These are phyloP conservation scores for Trypanosoma congolense DNA, from an alignment of 208 protist species.

Conservation along the genomic window DNA sequence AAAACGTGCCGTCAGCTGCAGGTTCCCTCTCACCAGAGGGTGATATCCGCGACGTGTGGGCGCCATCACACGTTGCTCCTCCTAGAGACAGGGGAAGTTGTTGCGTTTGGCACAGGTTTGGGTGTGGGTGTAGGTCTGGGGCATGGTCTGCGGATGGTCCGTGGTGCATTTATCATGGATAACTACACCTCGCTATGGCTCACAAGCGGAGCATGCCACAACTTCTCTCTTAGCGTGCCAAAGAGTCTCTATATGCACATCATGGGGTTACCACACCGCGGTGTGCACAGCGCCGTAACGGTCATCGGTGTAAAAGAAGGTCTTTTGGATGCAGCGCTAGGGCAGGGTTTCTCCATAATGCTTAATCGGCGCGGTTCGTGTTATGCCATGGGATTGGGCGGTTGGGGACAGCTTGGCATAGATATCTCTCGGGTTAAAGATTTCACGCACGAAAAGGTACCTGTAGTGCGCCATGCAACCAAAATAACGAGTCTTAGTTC, in stretches of 20 bases:
- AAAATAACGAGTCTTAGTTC: conserved; percentile 56
- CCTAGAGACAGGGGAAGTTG: conserved; percentile 51
- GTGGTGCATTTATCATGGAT: conserved; percentile 51
- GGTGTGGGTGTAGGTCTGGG: conserved; percentile 57
- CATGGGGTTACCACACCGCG: conserved; percentile 61
- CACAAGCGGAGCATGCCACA: conserved; percentile 46
- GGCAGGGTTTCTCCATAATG: conserved; percentile 71
- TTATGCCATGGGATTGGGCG: conserved; percentile 68
- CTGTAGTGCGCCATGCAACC: conserved; percentile 59
- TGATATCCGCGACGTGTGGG: conserved; percentile 62
- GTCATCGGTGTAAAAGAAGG: conserved; percentile 57
- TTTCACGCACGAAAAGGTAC: conserved; percentile 54
- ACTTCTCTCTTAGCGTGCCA: conserved; percentile 57
- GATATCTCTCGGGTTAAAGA: conserved; percentile 37
- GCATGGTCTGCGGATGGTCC: conserved; percentile 63
- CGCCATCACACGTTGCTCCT: conserved; percentile 66
- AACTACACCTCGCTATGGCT: conserved; percentile 61
- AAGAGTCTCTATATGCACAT: conserved; percentile 57
- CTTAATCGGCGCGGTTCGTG: conserved; percentile 54
- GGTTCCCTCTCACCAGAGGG: conserved; percentile 31
- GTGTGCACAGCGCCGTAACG: conserved; percentile 30
- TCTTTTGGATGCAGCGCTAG: conserved; percentile 56
- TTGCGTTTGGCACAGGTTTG: conserved; percentile 67
- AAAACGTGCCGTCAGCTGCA: conserved; percentile 34
- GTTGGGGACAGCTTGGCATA: conserved; percentile 78